Evolutionary conservation across 495 filamentous ascomycete species (phyloP), one percentile per base, ranked within the genome.

Genomic region (Collariella sp.): DNA sequence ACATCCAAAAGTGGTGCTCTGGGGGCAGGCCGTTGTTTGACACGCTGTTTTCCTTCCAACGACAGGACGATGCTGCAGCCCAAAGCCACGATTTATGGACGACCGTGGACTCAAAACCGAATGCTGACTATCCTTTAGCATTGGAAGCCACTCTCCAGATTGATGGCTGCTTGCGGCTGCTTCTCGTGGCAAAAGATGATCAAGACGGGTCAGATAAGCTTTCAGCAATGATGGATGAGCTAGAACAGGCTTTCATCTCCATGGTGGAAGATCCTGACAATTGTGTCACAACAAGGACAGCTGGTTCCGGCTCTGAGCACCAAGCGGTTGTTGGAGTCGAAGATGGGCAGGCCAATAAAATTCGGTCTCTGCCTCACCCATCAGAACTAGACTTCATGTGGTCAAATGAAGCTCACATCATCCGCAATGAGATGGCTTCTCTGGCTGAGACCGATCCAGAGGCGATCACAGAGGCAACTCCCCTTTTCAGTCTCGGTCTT

Each of bases 31-130:
- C 76, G 45, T 63, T 95, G 22, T 95, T 96, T 59, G 89, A 95
- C 60, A 85, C 79, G 0, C 72, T 97, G 5, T 95, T 96, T 61
- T 85, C 90, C 0, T 96, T 94, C 59, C 85, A 94, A 60, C 80
- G 36, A 11, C 63, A 64, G 6, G 56, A 58, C n/a, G 12, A 9
- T 2, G 1, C 1, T 0, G 29, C 1, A 1, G 1, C 1, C 3
- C 4, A 46, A 6, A 22, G 24, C 0, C 6, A 20, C 1, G 48
- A 66, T 2, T 60, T 86, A 2, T 89, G 87, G 84, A 70, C 63
- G 1, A 62, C 76, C 10, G 29, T 81, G 7, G 76, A 81, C 18
- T 72, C 73, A 0, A 66, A 68, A 7, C 67, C 62, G 3, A 63
- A 66, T 10, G 74, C 82, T 15, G 83, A 87, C 60, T 94, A 91